phyloP scores from a whole-genome alignment of 164 flowering plant species.

The Stephania japonica region DNA sequence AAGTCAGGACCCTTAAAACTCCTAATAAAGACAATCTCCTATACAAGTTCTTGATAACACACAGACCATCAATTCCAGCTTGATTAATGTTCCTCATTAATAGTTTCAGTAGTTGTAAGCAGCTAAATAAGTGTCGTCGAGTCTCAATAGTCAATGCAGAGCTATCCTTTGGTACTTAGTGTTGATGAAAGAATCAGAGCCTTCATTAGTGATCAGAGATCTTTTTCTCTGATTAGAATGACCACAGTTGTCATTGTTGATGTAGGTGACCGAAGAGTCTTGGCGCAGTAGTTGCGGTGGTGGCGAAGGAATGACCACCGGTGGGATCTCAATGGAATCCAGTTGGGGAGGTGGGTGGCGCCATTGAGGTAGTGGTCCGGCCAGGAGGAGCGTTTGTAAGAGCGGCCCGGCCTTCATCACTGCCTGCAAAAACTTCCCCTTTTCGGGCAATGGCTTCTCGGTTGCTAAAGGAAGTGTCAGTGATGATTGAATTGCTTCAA shows the following conservation, averaged over 20 bases:
- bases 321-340: conserved; percentile 74
- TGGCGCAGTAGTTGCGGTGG: conserved; percentile 29
- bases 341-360: conserved; percentile 91
- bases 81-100: conserved; percentile 2
- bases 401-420: conserved; percentile 98
- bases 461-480: conserved; percentile 12
- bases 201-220: conserved; percentile 27
- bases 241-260: conserved; percentile 18
- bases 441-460: conserved; percentile 73
- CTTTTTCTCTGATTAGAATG: conserved; percentile 38
- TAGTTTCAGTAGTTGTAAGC: not conserved
- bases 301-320: conserved; percentile 49
- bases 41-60: conserved; percentile 7
- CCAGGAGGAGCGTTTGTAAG: conserved; percentile 75
- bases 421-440: conserved; percentile 85
- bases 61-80: conserved; percentile 8
- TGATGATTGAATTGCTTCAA: conserved; percentile 22
- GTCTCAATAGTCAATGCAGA: conserved; percentile 28
- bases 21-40: conserved; percentile 5
- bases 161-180: conserved; percentile 47
- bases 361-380: conserved; percentile 96
- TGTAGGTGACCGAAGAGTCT: conserved; percentile 24
- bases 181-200: conserved; percentile 37
- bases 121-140: not conserved
- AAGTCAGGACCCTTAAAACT: conserved; percentile 1